Evolutionary conservation across 805 yeast genomes (phyloP).

Genomic region (Yamadazyma phyllophila): DNA sequence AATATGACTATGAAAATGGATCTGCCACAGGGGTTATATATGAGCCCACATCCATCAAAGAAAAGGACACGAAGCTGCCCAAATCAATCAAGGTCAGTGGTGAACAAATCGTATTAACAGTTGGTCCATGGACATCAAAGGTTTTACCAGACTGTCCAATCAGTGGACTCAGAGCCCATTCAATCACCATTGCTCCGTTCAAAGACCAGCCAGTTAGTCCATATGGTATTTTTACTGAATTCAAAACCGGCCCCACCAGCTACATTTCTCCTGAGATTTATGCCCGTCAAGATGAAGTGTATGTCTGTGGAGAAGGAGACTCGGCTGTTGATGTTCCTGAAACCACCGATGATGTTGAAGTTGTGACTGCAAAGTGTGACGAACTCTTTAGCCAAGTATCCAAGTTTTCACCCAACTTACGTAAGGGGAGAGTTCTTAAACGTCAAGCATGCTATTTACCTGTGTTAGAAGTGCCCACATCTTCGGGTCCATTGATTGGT

Average conservation of each 20-base stretch:
- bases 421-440: conserved; percentile 70
- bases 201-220: conserved; percentile 75
- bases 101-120: conserved; percentile 77
- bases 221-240: conserved; percentile 90
- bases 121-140: conserved; percentile 97
- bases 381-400: conserved; percentile 80
- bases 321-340: conserved; percentile 88
- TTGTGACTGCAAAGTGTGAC: conserved; percentile 83
- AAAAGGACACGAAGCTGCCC: conserved; percentile 18
- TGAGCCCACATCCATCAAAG: conserved; percentile 41
- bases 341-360: conserved; percentile 90
- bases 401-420: conserved; percentile 64
- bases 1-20: conserved; percentile 60
- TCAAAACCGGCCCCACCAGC: conserved; percentile 62
- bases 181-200: conserved; percentile 85
- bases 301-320: conserved; percentile 97
- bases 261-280: conserved; percentile 92
- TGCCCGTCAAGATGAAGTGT: conserved; percentile 93
- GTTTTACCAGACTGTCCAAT: conserved; percentile 92
- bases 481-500: conserved; percentile 92
- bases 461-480: conserved; percentile 87
- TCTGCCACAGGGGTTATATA: conserved; percentile 73
- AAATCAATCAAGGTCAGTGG: conserved; percentile 52
- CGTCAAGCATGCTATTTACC: conserved; percentile 96
- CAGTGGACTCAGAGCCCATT: conserved; percentile 90